Evolutionary conservation across 345 rosid genomes (phyloP).

Genomic region (Eucalyptus erythrocorys): DNA sequence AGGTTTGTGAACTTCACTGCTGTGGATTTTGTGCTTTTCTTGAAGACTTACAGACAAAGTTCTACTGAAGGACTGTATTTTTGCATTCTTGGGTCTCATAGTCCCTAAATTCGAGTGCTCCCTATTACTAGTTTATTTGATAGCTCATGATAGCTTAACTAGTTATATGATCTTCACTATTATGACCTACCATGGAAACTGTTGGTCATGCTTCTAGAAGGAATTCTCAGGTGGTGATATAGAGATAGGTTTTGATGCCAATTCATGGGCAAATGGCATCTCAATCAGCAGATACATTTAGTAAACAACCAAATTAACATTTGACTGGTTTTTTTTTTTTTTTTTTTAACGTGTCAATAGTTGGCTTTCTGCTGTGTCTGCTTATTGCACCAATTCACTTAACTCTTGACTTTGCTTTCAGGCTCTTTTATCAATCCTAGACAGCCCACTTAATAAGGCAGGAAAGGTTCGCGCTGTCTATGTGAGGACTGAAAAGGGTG

Average conservation of each 20-base stretch:
- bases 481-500: conserved; percentile 79
- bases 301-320: not conserved
- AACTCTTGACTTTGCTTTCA: not conserved
- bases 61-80: not conserved
- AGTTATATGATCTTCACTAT: not conserved
- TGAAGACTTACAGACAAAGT: not conserved
- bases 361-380: not conserved
- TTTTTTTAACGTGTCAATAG: not conserved
- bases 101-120: not conserved
- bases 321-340: not conserved
- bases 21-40: not conserved
- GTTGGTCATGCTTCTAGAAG: not conserved
- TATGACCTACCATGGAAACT: not conserved
- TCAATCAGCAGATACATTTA: not conserved
- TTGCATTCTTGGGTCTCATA: not conserved
- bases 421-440: conserved; percentile 75
- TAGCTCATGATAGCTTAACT: not conserved
- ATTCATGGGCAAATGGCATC: not conserved
- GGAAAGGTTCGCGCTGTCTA: conserved; percentile 72
- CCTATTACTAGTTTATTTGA: not conserved
- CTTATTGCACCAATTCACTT: not conserved
- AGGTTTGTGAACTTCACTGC: conserved; percentile 24
- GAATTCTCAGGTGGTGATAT: not conserved
- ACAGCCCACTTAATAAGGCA: conserved; percentile 83
- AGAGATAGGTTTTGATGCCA: not conserved